Conservation (phyloP, 192 early-diverging fungal species). For the Phycomyces blakesleeanus region DNA sequence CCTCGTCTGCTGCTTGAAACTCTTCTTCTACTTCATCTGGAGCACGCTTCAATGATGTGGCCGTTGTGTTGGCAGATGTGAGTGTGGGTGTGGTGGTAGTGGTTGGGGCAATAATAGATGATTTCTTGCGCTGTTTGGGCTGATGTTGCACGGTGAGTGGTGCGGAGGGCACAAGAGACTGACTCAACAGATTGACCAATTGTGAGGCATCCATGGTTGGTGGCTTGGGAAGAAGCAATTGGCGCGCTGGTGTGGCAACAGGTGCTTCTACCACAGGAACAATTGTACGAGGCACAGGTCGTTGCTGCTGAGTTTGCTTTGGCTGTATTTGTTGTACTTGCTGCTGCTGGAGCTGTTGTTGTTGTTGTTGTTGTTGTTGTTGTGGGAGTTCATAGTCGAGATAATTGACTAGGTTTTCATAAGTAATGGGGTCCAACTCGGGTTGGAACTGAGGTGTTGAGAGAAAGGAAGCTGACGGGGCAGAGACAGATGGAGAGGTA, state of each 20-base stretch:
- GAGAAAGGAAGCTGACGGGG: background rate
- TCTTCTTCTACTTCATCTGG: constrained; percentile 3
- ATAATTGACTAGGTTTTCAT: constrained; percentile 34
- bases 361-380: constrained; percentile 21
- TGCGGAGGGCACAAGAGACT: background rate
- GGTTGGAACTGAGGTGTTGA: constrained; percentile 11
- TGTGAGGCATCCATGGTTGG: background rate
- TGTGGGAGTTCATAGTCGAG: constrained; percentile 34
- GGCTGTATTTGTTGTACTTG: constrained; percentile 7
- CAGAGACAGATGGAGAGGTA: background rate
- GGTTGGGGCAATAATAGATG: background rate
- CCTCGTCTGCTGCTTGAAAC: constrained; percentile 54
- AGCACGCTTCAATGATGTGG: constrained; percentile 2
- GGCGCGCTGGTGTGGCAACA: constrained; percentile 7
- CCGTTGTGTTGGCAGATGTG: background rate
- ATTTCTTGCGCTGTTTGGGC: too few species aligned
- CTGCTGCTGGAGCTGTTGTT: constrained; percentile 18
- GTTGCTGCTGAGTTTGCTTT: background rate
- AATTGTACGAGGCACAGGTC: background rate
- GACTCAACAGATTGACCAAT: constrained; percentile 5
- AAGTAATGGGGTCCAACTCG: constrained; percentile 26
- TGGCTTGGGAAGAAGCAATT: constrained; percentile 23
- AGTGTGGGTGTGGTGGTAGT: background rate
- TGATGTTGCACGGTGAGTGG: background rate
- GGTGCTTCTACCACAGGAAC: background rate